Percentiles rank a stretch among this genome's conserved stretches.
Evolutionary conservation across 495 filamentous ascomycete species (phyloP).

Genomic region (Collariella sp.): DNA sequence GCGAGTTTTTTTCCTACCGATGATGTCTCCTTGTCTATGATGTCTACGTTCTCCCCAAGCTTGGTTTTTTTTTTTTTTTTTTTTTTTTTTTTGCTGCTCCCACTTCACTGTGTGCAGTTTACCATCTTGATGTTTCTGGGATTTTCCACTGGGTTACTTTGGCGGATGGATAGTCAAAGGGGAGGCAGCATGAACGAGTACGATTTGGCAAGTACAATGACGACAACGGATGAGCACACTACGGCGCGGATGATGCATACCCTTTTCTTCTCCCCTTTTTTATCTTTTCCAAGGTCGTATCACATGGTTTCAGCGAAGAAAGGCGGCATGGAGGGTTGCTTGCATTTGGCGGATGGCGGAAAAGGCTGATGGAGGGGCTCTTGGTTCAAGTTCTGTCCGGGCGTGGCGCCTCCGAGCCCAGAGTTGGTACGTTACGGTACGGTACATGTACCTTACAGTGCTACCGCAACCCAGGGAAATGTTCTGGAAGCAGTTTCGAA

Average conservation of each 20-base stretch:
- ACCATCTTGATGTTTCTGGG: background rate
- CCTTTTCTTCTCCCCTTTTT: background rate
- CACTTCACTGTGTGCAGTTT: conserved; percentile 7
- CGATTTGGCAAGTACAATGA: conserved; percentile 6
- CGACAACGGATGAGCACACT: background rate
- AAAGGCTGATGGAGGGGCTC: background rate
- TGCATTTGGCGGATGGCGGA: background rate
- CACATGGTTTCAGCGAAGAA: background rate
- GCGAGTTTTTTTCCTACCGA: background rate
- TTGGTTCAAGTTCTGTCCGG: background rate
- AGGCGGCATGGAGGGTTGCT: background rate
- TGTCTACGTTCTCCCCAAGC: too few species aligned
- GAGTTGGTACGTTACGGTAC: background rate
- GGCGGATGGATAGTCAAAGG: conserved; percentile 7
- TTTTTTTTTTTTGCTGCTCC: background rate
- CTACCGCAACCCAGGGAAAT: too few species aligned
- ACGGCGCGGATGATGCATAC: background rate
- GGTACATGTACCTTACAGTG: too few species aligned
- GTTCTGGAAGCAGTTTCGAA: too few species aligned
- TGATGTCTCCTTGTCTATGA: conserved; percentile 6
- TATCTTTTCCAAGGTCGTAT: background rate
- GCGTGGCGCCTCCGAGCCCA: background rate
- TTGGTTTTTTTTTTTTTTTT: background rate
- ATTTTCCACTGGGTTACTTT: background rate
- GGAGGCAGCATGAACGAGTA: conserved; percentile 13